These are phyloP conservation scores for Cystofilobasidium ferigula DNA, from an alignment of 768 basidiomycete species.

Conservation along the genomic window DNA sequence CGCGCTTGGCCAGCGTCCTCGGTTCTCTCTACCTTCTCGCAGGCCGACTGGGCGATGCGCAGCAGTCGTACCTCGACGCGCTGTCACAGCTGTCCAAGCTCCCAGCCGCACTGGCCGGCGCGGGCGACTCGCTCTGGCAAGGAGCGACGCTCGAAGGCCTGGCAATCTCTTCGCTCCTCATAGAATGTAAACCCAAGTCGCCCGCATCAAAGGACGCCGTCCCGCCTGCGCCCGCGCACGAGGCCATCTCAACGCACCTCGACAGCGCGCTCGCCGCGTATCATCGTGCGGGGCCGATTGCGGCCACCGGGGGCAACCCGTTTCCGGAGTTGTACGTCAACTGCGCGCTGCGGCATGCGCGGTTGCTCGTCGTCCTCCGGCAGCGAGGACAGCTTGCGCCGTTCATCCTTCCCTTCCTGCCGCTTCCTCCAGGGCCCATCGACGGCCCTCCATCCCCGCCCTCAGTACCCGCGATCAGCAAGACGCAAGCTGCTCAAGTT, in stretches of 20 bases:
- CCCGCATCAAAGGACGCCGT: background rate
- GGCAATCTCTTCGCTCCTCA: slow-evolving; percentile 60
- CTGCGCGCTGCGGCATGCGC: slow-evolving; percentile 20
- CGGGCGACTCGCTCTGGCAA: slow-evolving; percentile 73
- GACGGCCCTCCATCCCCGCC: background rate
- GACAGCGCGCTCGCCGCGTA: slow-evolving; percentile 16
- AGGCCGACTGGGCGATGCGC: slow-evolving; percentile 73
- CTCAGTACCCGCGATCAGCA: background rate
- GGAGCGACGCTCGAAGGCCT: slow-evolving; percentile 77
- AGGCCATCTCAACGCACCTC: slow-evolving; percentile 12
- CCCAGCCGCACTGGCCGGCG: background rate
- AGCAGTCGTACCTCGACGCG: slow-evolving; percentile 78
- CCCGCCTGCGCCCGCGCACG: background rate
- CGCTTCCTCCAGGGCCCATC: background rate
- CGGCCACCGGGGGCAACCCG: background rate
- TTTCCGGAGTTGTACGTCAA: slow-evolving; percentile 15
- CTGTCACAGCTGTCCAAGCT: slow-evolving; percentile 48
- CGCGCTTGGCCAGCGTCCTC: slow-evolving; percentile 72
- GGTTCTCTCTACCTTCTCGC: slow-evolving; percentile 80
- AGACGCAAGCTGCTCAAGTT: slow-evolving; percentile 50
- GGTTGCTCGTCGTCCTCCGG: slow-evolving; percentile 8
- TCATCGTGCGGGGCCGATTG: slow-evolving; percentile 2
- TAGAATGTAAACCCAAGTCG: background rate
- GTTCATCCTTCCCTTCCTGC: background rate
- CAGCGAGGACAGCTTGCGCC: background rate